Base-by-base conservation (phyloP, 768 basidiomycete species). In the Naganishia randhawae region DNA sequence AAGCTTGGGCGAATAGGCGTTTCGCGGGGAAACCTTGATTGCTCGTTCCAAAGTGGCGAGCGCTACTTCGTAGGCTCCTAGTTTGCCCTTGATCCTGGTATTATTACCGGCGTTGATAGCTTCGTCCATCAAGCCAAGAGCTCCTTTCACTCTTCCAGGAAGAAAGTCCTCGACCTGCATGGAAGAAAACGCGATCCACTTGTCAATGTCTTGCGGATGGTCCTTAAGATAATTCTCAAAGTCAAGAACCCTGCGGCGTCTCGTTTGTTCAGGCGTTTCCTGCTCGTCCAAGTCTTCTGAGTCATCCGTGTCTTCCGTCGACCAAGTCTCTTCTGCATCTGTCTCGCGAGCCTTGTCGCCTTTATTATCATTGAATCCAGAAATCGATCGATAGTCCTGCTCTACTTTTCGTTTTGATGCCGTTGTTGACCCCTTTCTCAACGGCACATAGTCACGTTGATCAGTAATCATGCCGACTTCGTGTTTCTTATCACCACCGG, bases 41-140 rank as follows among this genome's bases (percentile, higher is more conserved):
- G 81, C 81, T 35, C 75, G 66, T 1, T 74, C 71, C 14, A 82
- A 72, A 35, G 81, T 77, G 3, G 79, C 73, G 10, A 82, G 71
- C 29, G 80, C 78, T 67, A 81, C 74, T 63, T 81, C 80, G 27
- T 70, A 29, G 3, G 65, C 50, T 8, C 65, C 66, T 13, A 14
- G 29, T 62, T 50, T 61, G 13, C 48, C 42, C 16, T 64, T 16
- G n/a, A 67, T 51, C n/a, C 68, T 57, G 2, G 69, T 55, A 45
- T 66, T 64, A 39, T 72, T 72, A 17, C 54, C 45, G 37, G 71
- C 68, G 39, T 69, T 39, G 17, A 62, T 14, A 33, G 68, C 68
- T 32, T 75, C 72, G 32, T 42, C 39, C 50, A 35, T 41, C 50
- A 31, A 53, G 54, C 7, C 71, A 65, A 48, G 70, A 66, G 53